phyloP scores from a whole-genome alignment of 1,139 yeast species.

The Waltiozyma solani region DNA sequence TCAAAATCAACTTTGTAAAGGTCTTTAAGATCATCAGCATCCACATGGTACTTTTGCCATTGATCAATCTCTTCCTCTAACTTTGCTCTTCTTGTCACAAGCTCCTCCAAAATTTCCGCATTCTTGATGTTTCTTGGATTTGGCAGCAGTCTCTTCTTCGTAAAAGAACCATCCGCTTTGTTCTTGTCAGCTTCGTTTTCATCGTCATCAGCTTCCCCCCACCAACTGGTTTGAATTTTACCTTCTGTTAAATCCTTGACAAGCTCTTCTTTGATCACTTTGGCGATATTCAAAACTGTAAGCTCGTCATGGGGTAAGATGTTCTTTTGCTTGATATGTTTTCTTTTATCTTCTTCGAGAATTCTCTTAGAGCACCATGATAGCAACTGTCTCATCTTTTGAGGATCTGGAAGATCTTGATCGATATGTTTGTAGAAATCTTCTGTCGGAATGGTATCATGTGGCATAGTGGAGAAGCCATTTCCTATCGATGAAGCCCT shows the following conservation, averaged over 20 bases:
- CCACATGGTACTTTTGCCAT: constrained; percentile 28
- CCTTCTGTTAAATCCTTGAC: constrained; percentile 50
- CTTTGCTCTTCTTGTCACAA: constrained; percentile 33
- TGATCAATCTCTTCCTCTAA: constrained; percentile 37
- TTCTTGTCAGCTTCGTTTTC: background rate
- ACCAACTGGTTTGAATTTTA: constrained; percentile 58
- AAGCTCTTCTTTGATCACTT: constrained; percentile 56
- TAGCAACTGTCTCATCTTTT: constrained; percentile 58
- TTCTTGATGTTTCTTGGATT: constrained; percentile 51
- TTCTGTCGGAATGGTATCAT: constrained; percentile 43
- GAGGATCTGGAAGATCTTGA: constrained; percentile 57
- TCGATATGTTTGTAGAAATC: constrained; percentile 60
- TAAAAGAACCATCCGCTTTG: background rate
- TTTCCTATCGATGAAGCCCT: constrained; percentile 69
- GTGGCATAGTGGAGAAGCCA: constrained; percentile 63
- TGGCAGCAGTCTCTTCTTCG: constrained; percentile 29
- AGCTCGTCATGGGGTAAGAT: constrained; percentile 24
- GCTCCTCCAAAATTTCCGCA: constrained; percentile 33
- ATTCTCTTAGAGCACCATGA: constrained; percentile 58
- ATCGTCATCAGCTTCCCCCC: constrained; percentile 27
- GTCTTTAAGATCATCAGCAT: background rate
- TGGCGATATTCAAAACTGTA: constrained; percentile 44
- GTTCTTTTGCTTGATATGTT: constrained; percentile 16
- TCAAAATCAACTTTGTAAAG: background rate
- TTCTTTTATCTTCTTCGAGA: constrained; percentile 27